phyloP scores from a whole-genome alignment of 1,284 basidiomycete species.

The Microbotryum scabiosae region DNA sequence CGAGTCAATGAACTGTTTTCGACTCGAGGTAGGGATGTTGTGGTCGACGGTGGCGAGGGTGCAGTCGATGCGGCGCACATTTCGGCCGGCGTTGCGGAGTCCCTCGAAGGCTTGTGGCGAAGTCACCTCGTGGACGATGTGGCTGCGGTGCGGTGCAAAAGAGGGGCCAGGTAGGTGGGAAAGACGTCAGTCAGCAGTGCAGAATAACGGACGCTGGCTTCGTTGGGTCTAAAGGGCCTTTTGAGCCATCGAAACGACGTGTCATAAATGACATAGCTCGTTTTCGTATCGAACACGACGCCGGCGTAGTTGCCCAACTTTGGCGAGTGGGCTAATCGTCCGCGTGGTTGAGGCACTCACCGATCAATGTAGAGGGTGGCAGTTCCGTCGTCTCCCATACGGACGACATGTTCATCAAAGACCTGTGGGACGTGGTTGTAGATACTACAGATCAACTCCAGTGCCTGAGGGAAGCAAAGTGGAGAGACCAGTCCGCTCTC shows the following conservation, averaged over 20 bases:
- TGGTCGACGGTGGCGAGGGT: slow-evolving; percentile 93
- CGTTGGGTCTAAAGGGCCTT: background rate
- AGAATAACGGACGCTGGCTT: too few relatives aligned
- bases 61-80: slow-evolving; percentile 82
- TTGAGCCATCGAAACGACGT: background rate
- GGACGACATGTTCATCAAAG: slow-evolving; percentile 88
- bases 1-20: slow-evolving; percentile 72
- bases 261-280: slow-evolving; percentile 23
- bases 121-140: slow-evolving; percentile 92
- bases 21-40: slow-evolving; percentile 82
- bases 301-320: too few relatives aligned
- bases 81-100: slow-evolving; percentile 67
- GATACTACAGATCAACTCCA: background rate
- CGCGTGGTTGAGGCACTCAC: slow-evolving; percentile 40
- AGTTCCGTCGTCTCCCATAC: slow-evolving; percentile 69
- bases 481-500: background rate
- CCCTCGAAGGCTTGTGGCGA: slow-evolving; percentile 95
- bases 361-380: slow-evolving; percentile 88
- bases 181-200: background rate
- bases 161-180: slow-evolving; percentile 7
- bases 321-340: too few relatives aligned
- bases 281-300: too few relatives aligned
- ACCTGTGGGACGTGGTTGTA: slow-evolving; percentile 44
- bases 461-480: background rate
- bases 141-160: slow-evolving; percentile 46